A percentile compares a stretch with the other conserved stretches of the same genome.
phyloP scores from a whole-genome alignment of 2,329 filamentous ascomycete genomes.

The Xylariaceae sp. region DNA sequence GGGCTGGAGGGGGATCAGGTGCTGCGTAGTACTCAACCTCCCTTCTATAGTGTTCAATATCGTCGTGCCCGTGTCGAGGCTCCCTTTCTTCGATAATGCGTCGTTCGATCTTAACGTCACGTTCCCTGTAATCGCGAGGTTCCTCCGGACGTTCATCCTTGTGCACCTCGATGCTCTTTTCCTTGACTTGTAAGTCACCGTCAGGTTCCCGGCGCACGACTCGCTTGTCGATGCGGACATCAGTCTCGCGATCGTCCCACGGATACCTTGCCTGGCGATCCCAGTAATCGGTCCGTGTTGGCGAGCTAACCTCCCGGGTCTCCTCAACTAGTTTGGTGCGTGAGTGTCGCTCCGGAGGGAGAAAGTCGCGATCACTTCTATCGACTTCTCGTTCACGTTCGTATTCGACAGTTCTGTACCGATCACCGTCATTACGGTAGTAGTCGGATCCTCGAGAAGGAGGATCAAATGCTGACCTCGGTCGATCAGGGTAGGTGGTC shows the following conservation, averaged over 20 bases:
- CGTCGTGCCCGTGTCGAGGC: slow-evolving; percentile 25
- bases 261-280: slow-evolving; percentile 34
- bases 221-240: slow-evolving; percentile 39
- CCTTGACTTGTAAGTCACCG: slow-evolving; percentile 51
- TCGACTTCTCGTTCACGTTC: slow-evolving; percentile 27
- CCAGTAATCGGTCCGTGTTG: slow-evolving; percentile 37
- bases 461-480: slow-evolving; percentile 46
- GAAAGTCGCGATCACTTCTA: slow-evolving; percentile 16
- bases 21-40: slow-evolving; percentile 60
- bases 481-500: slow-evolving; percentile 42
- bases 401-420: slow-evolving; percentile 22
- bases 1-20: slow-evolving; percentile 42
- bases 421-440: slow-evolving; percentile 31
- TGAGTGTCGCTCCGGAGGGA: slow-evolving; percentile 20
- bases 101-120: slow-evolving; percentile 27
- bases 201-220: slow-evolving; percentile 37
- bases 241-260: slow-evolving; percentile 35
- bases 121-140: slow-evolving; percentile 23
- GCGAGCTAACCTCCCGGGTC: slow-evolving; percentile 28
- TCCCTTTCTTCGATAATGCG: slow-evolving; percentile 23
- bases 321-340: slow-evolving; percentile 38
- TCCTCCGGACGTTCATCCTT: slow-evolving; percentile 20
- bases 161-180: slow-evolving; percentile 42
- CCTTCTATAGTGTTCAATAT: slow-evolving; percentile 56
- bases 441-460: slow-evolving; percentile 22